These are phyloP conservation scores for Uronychia setigera DNA, from an alignment of 73 alveolate genomes.

Conservation along the genomic window DNA sequence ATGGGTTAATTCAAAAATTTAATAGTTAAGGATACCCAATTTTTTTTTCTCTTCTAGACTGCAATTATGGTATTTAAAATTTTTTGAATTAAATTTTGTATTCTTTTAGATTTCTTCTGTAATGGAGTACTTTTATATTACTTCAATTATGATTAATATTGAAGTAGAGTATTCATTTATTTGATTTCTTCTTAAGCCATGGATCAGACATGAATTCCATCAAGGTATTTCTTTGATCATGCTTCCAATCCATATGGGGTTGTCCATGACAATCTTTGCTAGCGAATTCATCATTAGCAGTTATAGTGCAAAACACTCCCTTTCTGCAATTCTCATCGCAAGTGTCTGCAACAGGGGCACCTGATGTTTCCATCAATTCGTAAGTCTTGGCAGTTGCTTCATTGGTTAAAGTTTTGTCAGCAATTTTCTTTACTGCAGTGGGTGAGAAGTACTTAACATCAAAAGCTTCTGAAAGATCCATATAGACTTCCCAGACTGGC, in stretches of 20 bases:
- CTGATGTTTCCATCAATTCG: too few relatives aligned
- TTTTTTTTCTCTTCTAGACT: too few relatives aligned
- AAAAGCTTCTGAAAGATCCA: slow-evolving; percentile 39
- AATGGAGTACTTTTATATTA: neutral
- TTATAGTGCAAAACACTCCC: slow-evolving; percentile 18
- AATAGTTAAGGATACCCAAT: too few relatives aligned
- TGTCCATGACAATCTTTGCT: slow-evolving; percentile 2
- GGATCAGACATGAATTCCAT: slow-evolving; percentile 32
- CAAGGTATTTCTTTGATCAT: slow-evolving; percentile 2
- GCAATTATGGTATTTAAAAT: too few relatives aligned
- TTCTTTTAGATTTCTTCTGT: neutral
- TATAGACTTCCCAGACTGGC: slow-evolving; percentile 28
- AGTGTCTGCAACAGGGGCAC: too few relatives aligned
- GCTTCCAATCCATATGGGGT: neutral
- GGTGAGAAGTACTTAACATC: slow-evolving; percentile 56
- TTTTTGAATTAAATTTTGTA: too few relatives aligned
- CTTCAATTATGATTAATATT: neutral
- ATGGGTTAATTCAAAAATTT: too few relatives aligned
- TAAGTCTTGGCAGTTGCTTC: slow-evolving; percentile 14
- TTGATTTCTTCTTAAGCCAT: slow-evolving; percentile 21
- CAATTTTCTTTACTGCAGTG: neutral
- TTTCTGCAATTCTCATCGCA: slow-evolving; percentile 38
- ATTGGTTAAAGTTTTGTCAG: neutral
- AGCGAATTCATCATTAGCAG: slow-evolving; percentile 3
- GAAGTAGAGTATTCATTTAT: neutral